A percentile compares a stretch with the other conserved stretches of the same genome.
These are phyloP conservation scores for Pecoramyces ruminantium DNA, from an alignment of 192 early-diverging fungal genomes.

Conservation along the genomic window DNA sequence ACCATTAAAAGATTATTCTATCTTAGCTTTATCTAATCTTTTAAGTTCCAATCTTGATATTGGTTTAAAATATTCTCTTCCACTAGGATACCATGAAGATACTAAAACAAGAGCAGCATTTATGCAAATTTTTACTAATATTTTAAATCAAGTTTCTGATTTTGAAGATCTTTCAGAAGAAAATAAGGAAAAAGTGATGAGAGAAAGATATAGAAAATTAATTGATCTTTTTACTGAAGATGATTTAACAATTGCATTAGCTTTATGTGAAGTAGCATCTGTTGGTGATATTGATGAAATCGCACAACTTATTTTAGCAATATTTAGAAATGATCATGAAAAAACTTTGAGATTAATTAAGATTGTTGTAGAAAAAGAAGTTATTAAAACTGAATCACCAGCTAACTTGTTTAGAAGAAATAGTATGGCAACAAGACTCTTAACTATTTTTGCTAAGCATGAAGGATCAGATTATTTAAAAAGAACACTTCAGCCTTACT, in stretches of 20 bases:
- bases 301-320: constrained; percentile 50
- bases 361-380: constrained; percentile 66
- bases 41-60: constrained; percentile 83
- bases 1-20: constrained; percentile 66
- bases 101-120: constrained; percentile 73
- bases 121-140: constrained; percentile 81
- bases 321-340: constrained; percentile 41
- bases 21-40: constrained; percentile 77
- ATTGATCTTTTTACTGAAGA: constrained; percentile 54
- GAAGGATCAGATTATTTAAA: constrained; percentile 69
- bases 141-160: constrained; percentile 54
- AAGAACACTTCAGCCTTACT: constrained; percentile 57
- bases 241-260: constrained; percentile 60
- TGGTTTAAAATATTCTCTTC: constrained; percentile 73
- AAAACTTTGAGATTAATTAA: constrained; percentile 57
- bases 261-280: constrained; percentile 66
- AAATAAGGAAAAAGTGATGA: constrained; percentile 26
- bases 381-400: constrained; percentile 59
- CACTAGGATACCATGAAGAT: constrained; percentile 85
- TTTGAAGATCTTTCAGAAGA: constrained; percentile 59
- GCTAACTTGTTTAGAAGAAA: constrained; percentile 83
- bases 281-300: constrained; percentile 82
- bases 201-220: constrained; percentile 61
- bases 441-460: constrained; percentile 66
- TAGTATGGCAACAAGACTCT: constrained; percentile 72